phyloP scores from a whole-genome alignment of 345 rosid genomes.

The Eucalyptus dawsonii region DNA sequence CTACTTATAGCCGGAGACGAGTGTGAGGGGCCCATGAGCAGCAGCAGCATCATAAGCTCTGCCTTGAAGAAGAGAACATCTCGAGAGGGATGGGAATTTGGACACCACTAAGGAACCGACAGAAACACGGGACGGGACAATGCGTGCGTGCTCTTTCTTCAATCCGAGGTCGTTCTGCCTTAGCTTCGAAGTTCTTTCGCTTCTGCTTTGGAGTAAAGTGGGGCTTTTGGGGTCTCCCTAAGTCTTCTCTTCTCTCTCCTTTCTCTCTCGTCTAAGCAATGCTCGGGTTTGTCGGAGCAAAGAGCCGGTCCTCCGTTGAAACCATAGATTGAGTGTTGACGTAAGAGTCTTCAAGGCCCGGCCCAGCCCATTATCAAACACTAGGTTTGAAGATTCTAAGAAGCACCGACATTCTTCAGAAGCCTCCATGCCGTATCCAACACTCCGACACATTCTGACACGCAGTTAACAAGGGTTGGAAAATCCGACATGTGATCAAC shows the following conservation, averaged over 20 bases:
- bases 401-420: no score
- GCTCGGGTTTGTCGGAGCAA: no score
- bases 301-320: no score
- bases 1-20: not conserved
- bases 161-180: not conserved
- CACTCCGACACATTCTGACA: no score
- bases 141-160: not conserved
- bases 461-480: accelerated
- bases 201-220: not conserved
- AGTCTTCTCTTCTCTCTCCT: not conserved
- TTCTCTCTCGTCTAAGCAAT: no score
- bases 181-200: not conserved
- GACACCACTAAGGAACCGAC: not conserved
- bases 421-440: no score
- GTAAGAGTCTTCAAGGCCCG: not conserved
- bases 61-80: not conserved
- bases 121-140: not conserved
- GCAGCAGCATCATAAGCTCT: not conserved
- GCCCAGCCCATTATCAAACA: not conserved
- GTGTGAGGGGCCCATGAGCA: not conserved
- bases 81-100: not conserved
- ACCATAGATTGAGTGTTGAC: not conserved
- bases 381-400: no score
- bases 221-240: not conserved
- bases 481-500: no score